Percentiles rank a stretch among this genome's conserved stretches.
Conservation (phyloP, 768 basidiomycete species). For the Hortiboletus flavorubellus region DNA sequence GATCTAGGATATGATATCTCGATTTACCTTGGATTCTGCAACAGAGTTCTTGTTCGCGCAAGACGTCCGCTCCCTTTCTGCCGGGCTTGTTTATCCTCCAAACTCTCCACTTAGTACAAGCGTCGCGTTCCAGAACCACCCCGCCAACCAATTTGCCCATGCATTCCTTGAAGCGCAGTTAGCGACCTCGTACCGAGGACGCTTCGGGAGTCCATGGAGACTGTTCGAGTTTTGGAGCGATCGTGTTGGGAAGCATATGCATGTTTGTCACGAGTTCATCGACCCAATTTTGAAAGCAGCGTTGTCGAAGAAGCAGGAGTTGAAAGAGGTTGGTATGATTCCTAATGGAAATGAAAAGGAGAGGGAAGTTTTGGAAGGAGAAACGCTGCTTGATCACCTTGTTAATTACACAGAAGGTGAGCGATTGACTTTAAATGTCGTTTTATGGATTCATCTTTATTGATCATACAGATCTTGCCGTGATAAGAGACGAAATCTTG, state of each 20-base stretch:
- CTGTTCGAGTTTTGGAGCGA: constrained; percentile 52
- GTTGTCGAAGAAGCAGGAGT: constrained; percentile 33
- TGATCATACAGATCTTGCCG: constrained; percentile 22
- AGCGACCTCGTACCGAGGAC: constrained; percentile 35
- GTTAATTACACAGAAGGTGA: constrained; percentile 30
- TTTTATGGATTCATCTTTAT: neutral
- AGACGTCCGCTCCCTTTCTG: constrained; percentile 44
- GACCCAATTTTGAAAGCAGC: constrained; percentile 52
- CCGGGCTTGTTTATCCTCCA: constrained; percentile 47
- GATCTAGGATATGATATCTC: constrained; percentile 46
- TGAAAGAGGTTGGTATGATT: constrained; percentile 13
- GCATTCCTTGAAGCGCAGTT: constrained; percentile 52
- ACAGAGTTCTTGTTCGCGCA: constrained; percentile 56
- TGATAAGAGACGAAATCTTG: constrained; percentile 35
- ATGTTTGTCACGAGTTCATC: constrained; percentile 49
- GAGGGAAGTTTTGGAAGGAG: constrained; percentile 18
- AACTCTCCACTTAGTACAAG: constrained; percentile 11
- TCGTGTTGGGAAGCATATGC: constrained; percentile 41
- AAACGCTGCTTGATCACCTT: constrained; percentile 30
- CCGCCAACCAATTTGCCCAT: constrained; percentile 40
- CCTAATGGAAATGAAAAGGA: neutral
- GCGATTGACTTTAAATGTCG: no score
- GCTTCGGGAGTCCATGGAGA: constrained; percentile 47
- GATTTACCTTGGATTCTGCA: constrained; percentile 60
- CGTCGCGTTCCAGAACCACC: constrained; percentile 24